A percentile compares a stretch with the other conserved stretches of the same genome.
These are phyloP conservation scores for Cardiosporidium cionae DNA, from an alignment of 169 alveolate species.

Conservation along the genomic window DNA sequence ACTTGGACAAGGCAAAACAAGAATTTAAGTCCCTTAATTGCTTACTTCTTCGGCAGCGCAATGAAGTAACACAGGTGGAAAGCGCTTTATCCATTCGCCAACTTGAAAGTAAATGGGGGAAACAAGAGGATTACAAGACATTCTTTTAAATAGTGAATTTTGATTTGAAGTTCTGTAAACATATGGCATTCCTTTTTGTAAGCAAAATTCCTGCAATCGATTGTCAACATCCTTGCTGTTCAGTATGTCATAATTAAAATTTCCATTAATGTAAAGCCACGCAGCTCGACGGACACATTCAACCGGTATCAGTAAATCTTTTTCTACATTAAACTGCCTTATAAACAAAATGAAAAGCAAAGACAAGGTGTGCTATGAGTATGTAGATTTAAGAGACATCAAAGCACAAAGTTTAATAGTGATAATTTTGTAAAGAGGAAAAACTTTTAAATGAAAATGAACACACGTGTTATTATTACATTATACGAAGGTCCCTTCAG, in stretches of 20 bases:
- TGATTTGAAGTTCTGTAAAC: not conserved
- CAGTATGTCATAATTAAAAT: not conserved
- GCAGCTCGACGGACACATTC: not conserved
- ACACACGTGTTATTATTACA: not conserved
- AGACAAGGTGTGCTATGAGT: too few relatives aligned
- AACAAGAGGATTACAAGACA: not conserved
- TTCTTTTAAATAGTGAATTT: not conserved
- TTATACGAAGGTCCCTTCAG: slow-evolving; percentile 15
- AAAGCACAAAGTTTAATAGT: too few relatives aligned
- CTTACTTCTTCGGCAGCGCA: not conserved
- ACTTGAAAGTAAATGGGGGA: not conserved
- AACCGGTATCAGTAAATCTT: not conserved
- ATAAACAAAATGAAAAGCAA: too few relatives aligned
- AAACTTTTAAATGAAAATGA: too few relatives aligned
- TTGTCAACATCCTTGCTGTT: not conserved
- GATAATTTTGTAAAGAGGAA: too few relatives aligned
- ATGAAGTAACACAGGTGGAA: not conserved
- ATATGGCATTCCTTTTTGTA: not conserved
- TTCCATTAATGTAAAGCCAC: not conserved
- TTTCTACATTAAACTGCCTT: not conserved
- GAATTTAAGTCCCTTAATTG: too few relatives aligned
- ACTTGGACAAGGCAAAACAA: too few relatives aligned
- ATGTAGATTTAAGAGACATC: too few relatives aligned
- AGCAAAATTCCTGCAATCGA: not conserved
- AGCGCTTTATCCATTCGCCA: not conserved